phyloP scores from a whole-genome alignment of 805 yeast genomes.

The Cyberlindnera bimundalis region DNA sequence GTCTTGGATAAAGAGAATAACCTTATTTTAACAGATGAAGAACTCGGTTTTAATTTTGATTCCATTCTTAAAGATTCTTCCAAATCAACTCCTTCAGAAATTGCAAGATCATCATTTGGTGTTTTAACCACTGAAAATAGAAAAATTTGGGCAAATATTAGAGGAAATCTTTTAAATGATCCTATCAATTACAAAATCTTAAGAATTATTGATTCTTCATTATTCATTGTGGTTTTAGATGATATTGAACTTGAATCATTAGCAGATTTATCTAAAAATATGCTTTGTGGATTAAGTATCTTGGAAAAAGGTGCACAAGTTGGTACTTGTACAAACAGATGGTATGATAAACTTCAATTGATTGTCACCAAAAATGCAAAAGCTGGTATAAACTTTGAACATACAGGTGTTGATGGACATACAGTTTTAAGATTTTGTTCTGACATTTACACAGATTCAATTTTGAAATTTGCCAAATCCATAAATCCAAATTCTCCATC shows the following conservation, averaged over 20 bases:
- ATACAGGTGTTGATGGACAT: slow-evolving; percentile 95
- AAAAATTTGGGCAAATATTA: slow-evolving; percentile 77
- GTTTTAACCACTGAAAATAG: slow-evolving; percentile 88
- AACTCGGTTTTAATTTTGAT: slow-evolving; percentile 69
- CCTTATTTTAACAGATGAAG: slow-evolving; percentile 69
- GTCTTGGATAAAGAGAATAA: slow-evolving; percentile 74
- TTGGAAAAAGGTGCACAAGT: slow-evolving; percentile 84
- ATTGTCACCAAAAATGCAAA: slow-evolving; percentile 85
- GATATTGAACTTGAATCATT: slow-evolving; percentile 61
- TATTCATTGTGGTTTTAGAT: slow-evolving; percentile 81
- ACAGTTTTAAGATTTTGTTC: slow-evolving; percentile 85
- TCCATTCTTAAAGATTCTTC: slow-evolving; percentile 73
- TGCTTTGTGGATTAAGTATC: slow-evolving; percentile 81
- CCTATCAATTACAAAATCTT: slow-evolving; percentile 65
- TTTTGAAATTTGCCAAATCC: slow-evolving; percentile 77
- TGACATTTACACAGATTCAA: slow-evolving; percentile 89
- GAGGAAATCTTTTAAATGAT: slow-evolving; percentile 49
- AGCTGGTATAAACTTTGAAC: slow-evolving; percentile 92
- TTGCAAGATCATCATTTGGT: slow-evolving; percentile 84
- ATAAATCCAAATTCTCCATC: slow-evolving; percentile 72
- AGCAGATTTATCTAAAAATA: slow-evolving; percentile 70
- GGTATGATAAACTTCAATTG: slow-evolving; percentile 91
- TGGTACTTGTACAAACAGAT: slow-evolving; percentile 91
- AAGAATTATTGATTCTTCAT: slow-evolving; percentile 72
- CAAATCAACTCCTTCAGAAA: slow-evolving; percentile 47